Base-by-base conservation (phyloP, 2,329 filamentous ascomycete genomes). In the Fusarium sp. region DNA sequence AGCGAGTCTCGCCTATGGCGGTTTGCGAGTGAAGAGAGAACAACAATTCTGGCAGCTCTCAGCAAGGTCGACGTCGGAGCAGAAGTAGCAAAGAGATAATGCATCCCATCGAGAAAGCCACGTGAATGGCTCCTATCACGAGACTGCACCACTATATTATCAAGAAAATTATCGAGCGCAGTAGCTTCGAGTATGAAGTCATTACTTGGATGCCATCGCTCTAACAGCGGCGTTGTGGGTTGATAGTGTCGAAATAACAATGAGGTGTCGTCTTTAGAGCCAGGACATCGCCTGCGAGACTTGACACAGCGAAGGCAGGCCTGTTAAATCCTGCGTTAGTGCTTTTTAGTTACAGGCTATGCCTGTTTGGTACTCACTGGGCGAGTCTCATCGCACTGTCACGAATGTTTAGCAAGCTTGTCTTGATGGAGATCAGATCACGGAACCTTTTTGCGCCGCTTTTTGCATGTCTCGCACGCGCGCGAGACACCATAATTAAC, bases 301-400 rank as follows among this genome's bases (percentile, higher is more conserved):
- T 30, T 67, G 22, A 60, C 39, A 17, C 65, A 67, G 6, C 65
- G 65, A 41, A 67, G 28, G 8, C 65, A 67, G 36, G 53, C 45
- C 65, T 67, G 1, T 17, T 50, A 3, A 11, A 15, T 7, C 3
- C 32, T 12, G 15, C 15, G 13, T 55, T 55, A 39, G 18, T 17
- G 20, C 15, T 28, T 6, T 3, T 10, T 3, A 8, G 5, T 8
- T 6, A 13, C 20, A n/a, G 35, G 2, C 44, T 44, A 66, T 45
- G 12, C 17, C 30, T 36, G 2, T 50, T 20, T 13, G 35, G 38
- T 44, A 61, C 65, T 67, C 38, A 67, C 65, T 61, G 65, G 65
- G n/a, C 65, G 65, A 60, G 44, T 67, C 22, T 67, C 63, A 32
- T 67, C 65, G 28, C 65, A 67, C 65, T 67, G 15, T 24, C n/a